These are phyloP conservation scores for Perkinsus olseni DNA, from an alignment of 169 alveolate species.

Conservation along the genomic window DNA sequence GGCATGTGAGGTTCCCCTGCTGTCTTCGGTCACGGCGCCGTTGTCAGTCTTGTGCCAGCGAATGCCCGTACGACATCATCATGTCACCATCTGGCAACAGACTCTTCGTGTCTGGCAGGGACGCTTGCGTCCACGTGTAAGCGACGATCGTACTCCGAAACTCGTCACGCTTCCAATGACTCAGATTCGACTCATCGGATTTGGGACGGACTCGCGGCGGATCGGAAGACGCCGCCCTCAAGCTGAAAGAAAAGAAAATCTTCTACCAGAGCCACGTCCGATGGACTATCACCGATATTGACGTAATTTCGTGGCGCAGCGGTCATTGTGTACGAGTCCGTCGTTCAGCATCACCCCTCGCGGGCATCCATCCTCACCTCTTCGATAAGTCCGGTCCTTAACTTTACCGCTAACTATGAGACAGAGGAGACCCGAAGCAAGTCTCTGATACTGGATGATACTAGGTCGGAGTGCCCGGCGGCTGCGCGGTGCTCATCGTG, in stretches of 20 bases:
- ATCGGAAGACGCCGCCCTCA: background rate
- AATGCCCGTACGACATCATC: background rate
- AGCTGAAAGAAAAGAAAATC: background rate
- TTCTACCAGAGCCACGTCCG: background rate
- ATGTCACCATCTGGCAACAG: background rate
- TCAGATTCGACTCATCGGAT: background rate
- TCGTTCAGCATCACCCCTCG: background rate
- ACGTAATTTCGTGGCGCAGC: background rate
- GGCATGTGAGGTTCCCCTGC: background rate
- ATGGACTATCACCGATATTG: background rate
- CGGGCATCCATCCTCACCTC: background rate
- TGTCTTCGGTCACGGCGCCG: too few relatives aligned
- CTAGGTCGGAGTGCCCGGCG: background rate
- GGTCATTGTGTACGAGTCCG: background rate
- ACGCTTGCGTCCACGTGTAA: background rate
- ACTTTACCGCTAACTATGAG: background rate
- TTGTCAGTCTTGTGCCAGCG: background rate
- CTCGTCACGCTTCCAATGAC: background rate
- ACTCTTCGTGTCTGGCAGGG: background rate
- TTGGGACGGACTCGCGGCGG: background rate
- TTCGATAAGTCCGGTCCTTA: background rate
- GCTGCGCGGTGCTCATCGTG: background rate
- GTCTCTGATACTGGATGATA: background rate
- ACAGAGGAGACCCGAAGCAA: background rate
- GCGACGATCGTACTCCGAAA: background rate